A percentile compares a stretch with the other conserved stretches of the same genome.
Conservation (phyloP, 2,329 filamentous ascomycete genomes). For the Corynespora cassiicola region DNA sequence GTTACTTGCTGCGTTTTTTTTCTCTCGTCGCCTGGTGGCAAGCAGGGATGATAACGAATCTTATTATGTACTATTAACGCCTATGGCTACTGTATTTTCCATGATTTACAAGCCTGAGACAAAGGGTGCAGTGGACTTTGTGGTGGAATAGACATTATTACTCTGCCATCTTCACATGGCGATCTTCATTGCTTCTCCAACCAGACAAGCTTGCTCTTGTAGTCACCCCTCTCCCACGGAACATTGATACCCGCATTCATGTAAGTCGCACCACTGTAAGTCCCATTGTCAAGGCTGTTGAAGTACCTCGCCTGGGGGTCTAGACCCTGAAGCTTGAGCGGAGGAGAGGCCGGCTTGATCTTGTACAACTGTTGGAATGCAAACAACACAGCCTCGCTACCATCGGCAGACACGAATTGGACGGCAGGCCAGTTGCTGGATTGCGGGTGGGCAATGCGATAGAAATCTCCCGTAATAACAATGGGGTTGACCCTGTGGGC, state of each 20-base stretch:
- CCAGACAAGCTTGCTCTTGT: constrained; percentile 64
- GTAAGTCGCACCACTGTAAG: constrained; percentile 64
- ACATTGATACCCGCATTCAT: constrained; percentile 69
- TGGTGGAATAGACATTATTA: no score
- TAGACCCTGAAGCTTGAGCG: constrained; percentile 63
- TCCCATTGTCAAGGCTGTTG: constrained; percentile 58
- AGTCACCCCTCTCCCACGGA: constrained; percentile 57
- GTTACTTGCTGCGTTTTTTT: no score
- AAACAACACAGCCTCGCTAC: constrained; percentile 60
- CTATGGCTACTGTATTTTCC: no score
- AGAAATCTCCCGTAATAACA: constrained; percentile 65
- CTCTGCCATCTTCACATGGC: no score
- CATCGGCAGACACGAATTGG: constrained; percentile 63
- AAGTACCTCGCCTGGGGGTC: constrained; percentile 61
- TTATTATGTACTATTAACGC: no score
- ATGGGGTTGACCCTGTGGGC: constrained; percentile 66
- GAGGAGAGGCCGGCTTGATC: constrained; percentile 61
- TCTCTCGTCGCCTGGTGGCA: no score
- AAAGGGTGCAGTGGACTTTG: no score
- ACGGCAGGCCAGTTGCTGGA: constrained; percentile 68
- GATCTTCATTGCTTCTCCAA: constrained; percentile 56
- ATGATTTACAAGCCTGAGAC: no score
- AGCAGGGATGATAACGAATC: no score
- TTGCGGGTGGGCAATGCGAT: constrained; percentile 64
- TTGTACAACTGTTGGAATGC: constrained; percentile 64